phyloP scores from a whole-genome alignment of 257 asterid genomes.

The Prunella vulgaris region DNA sequence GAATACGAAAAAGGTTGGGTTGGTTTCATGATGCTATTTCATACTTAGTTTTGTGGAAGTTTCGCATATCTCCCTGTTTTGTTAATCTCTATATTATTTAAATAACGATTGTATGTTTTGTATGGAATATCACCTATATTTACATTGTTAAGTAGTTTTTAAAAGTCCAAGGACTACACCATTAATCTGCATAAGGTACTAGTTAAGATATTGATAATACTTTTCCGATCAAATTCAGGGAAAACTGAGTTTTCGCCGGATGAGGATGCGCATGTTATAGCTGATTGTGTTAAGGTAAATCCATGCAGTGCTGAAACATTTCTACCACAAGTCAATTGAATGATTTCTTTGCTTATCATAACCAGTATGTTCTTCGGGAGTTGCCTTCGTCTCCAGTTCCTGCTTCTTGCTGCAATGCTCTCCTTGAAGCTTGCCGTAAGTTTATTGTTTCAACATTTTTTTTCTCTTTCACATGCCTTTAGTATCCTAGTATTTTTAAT shows the following conservation, averaged over 20 bases:
- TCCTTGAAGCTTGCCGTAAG: constrained; percentile 91
- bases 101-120: no score
- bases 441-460: constrained; percentile 10
- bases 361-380: constrained; percentile 92
- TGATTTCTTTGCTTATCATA: constrained; percentile 14
- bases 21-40: constrained; percentile 18
- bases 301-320: constrained; percentile 17
- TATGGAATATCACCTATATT: no score
- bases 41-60: neutral
- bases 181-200: constrained; percentile 8
- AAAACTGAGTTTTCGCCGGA: constrained; percentile 70
- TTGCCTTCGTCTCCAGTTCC: constrained; percentile 98
- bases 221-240: constrained; percentile 41
- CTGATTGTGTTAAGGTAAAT: constrained; percentile 91
- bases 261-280: constrained; percentile 96
- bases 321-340: constrained; percentile 11
- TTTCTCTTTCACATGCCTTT: constrained; percentile 9
- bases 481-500: neutral
- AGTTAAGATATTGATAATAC: constrained; percentile 6
- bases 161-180: constrained; percentile 1
- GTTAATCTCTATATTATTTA: neutral
- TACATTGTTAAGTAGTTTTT: neutral
- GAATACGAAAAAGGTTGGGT: constrained; percentile 92
- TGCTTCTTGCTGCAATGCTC: constrained; percentile 99
- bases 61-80: neutral